phyloP scores from a whole-genome alignment of 2,329 filamentous ascomycete genomes.

The Didymella glomerata region DNA sequence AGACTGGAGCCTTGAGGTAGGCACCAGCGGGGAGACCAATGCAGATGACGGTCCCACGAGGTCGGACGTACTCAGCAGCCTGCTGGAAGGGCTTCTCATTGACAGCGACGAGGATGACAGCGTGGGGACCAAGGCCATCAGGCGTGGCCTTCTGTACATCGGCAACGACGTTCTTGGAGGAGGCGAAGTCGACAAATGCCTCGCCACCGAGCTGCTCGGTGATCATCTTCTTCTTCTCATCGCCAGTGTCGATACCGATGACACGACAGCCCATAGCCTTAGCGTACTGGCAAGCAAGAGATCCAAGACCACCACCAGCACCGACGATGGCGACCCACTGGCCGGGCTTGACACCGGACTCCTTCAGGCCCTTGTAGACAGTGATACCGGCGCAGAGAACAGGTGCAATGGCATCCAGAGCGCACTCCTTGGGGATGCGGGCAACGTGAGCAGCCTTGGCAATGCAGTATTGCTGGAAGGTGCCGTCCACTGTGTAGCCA shows the following conservation, averaged over 20 bases:
- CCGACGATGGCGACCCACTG: slow-evolving; percentile 86
- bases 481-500: slow-evolving; percentile 91
- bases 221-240: slow-evolving; percentile 79
- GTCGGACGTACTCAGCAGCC: slow-evolving; percentile 85
- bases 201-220: slow-evolving; percentile 72
- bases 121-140: slow-evolving; percentile 85
- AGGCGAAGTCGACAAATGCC: slow-evolving; percentile 81
- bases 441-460: slow-evolving; percentile 87
- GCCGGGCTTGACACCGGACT: slow-evolving; percentile 76
- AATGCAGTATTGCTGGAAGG: slow-evolving; percentile 91
- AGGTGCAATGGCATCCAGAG: slow-evolving; percentile 79
- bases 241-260: slow-evolving; percentile 84
- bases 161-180: slow-evolving; percentile 77
- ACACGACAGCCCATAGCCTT: slow-evolving; percentile 85
- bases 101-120: slow-evolving; percentile 85
- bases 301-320: slow-evolving; percentile 83
- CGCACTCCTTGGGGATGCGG: slow-evolving; percentile 77
- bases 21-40: slow-evolving; percentile 85
- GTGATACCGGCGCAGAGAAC: slow-evolving; percentile 87
- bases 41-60: slow-evolving; percentile 82
- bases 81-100: slow-evolving; percentile 92
- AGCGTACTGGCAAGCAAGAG: slow-evolving; percentile 84
- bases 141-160: slow-evolving; percentile 83
- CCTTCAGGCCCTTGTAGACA: slow-evolving; percentile 91
- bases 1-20: slow-evolving; percentile 82